These are phyloP conservation scores for Neurospora sp. DNA, from an alignment of 495 filamentous ascomycete species.

Conservation along the genomic window DNA sequence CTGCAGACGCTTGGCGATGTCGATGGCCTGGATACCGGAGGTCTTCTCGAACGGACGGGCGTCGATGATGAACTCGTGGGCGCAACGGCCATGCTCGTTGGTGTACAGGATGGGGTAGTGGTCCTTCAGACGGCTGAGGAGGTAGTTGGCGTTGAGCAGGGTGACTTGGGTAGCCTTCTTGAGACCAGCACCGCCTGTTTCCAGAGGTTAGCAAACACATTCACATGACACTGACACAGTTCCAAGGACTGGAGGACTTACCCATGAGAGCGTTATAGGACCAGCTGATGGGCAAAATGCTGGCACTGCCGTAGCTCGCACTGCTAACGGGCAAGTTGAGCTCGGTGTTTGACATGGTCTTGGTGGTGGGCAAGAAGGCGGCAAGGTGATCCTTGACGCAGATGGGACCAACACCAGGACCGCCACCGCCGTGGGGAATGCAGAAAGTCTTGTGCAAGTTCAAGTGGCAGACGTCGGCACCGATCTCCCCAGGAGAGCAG, in stretches of 20 bases:
- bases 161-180: slow-evolving; percentile 94
- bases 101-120: slow-evolving; percentile 92
- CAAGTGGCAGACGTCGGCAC: slow-evolving; percentile 94
- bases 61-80: slow-evolving; percentile 98
- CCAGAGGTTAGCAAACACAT: slow-evolving; percentile 9
- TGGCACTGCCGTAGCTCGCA: slow-evolving; percentile 83
- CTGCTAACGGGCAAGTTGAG: slow-evolving; percentile 63
- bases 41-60: slow-evolving; percentile 77
- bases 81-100: slow-evolving; percentile 77
- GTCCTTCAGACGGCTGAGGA: slow-evolving; percentile 78
- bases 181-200: slow-evolving; percentile 59
- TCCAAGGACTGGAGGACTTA: slow-evolving; percentile 14
- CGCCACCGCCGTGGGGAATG: slow-evolving; percentile 94
- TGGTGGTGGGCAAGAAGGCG: slow-evolving; percentile 70
- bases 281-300: slow-evolving; percentile 95
- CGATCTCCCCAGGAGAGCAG: slow-evolving; percentile 93
- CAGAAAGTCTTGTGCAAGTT: slow-evolving; percentile 99
- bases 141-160: slow-evolving; percentile 95
- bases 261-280: slow-evolving; percentile 97
- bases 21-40: slow-evolving; percentile 84
- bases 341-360: slow-evolving; percentile 25
- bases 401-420: slow-evolving; percentile 91
- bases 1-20: slow-evolving; percentile 94
- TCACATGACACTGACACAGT: background rate
- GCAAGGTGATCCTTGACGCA: slow-evolving; percentile 78